A percentile compares a stretch with the other conserved stretches of the same genome.
Evolutionary conservation across 164 flowering plant species (phyloP).

Genomic region (Stephania yunnanensis): DNA sequence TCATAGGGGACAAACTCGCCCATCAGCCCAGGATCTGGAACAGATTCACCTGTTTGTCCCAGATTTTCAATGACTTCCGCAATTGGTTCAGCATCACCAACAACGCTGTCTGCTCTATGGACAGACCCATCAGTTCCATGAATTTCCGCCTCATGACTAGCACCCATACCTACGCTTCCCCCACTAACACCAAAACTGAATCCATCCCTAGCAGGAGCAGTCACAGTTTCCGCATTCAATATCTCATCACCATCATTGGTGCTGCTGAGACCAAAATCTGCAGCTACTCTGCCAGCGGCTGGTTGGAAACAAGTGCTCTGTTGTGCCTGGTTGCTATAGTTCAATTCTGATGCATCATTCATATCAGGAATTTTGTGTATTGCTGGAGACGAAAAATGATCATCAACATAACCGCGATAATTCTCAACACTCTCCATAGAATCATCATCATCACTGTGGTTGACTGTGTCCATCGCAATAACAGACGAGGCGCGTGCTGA

Average conservation of each 20-base stretch:
- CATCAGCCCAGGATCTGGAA: constrained; percentile 75
- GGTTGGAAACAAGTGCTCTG: constrained; percentile 78
- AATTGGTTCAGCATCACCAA: constrained; percentile 81
- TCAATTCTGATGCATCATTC: constrained; percentile 82
- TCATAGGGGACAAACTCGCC: constrained; percentile 78
- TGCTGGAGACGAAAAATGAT: constrained; percentile 65
- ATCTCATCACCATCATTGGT: constrained; percentile 87
- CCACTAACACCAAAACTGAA: constrained; percentile 91
- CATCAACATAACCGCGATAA: constrained; percentile 76
- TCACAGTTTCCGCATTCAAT: constrained; percentile 65
- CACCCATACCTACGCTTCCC: constrained; percentile 99
- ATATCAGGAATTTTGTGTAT: constrained; percentile 45
- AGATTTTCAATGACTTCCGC: constrained; percentile 80
- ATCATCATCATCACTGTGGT: constrained; percentile 58
- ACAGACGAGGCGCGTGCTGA: constrained; percentile 91
- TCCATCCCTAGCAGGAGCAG: constrained; percentile 66
- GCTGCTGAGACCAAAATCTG: constrained; percentile 84
- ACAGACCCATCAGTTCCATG: constrained; percentile 78
- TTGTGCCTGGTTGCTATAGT: constrained; percentile 86
- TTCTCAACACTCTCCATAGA: constrained; percentile 99
- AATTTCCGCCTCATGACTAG: constrained; percentile 98
- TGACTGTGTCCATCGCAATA: constrained; percentile 89
- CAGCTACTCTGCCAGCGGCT: constrained; percentile 44
- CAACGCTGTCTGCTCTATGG: constrained; percentile 71
- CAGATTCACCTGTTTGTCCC: constrained; percentile 92